A percentile compares a stretch with the other conserved stretches of the same genome.
These are phyloP conservation scores for Musa schizocarpa DNA, from an alignment of 176 grass and related monocot species.

Conservation along the genomic window DNA sequence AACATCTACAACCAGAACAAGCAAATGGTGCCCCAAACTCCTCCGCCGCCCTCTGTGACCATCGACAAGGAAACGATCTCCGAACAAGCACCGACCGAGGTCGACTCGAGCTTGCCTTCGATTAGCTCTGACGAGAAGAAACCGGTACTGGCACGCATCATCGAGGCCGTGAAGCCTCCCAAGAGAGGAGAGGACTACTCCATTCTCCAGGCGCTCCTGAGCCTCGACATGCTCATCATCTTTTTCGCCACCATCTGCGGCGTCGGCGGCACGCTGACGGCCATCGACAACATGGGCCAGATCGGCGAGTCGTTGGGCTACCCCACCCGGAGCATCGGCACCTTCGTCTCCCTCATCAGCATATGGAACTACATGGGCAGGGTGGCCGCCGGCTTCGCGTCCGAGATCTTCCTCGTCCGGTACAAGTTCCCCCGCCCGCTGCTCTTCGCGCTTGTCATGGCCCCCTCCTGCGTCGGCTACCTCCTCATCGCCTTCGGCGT, in stretches of 20 bases:
- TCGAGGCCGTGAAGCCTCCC: constrained; percentile 40
- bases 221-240: constrained; percentile 66
- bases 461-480: constrained; percentile 46
- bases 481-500: constrained; percentile 53
- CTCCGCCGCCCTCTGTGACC: background rate
- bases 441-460: constrained; percentile 26
- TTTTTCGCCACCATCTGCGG: constrained; percentile 71
- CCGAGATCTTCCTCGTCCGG: constrained; percentile 43
- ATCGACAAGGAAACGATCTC: background rate
- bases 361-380: constrained; percentile 76
- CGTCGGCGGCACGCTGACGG: constrained; percentile 65
- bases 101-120: no score
- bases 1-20: constrained; percentile 28
- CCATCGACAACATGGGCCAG: constrained; percentile 76
- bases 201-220: constrained; percentile 67
- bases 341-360: constrained; percentile 73
- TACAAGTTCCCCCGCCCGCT: constrained; percentile 58
- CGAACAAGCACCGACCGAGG: background rate
- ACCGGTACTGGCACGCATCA: background rate
- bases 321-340: constrained; percentile 36
- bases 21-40: background rate
- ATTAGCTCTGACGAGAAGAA: background rate
- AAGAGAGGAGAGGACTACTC: constrained; percentile 55
- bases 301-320: constrained; percentile 72
- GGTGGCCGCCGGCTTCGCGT: constrained; percentile 49